A percentile compares a stretch with the other conserved stretches of the same genome.
Conservation (phyloP, 331 rosid species). For the Telfairia occidentalis region DNA sequence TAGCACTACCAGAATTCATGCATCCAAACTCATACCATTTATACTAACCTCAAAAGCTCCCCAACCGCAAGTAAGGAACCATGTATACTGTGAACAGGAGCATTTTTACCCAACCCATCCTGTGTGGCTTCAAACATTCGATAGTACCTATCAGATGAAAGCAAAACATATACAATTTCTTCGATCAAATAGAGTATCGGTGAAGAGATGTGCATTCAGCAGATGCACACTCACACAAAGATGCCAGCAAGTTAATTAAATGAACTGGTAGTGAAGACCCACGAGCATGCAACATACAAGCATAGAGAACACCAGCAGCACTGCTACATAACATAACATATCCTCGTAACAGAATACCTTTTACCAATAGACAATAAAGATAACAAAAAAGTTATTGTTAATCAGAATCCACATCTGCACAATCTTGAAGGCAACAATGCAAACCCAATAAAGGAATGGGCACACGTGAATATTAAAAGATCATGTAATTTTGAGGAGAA, state of each 20-base stretch:
- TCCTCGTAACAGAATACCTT: neutral
- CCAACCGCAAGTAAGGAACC: constrained; percentile 99
- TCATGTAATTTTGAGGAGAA: neutral
- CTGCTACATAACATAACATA: neutral
- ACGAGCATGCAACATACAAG: neutral
- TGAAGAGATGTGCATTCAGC: neutral
- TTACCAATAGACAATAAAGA: neutral
- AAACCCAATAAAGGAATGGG: neutral
- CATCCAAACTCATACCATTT: neutral
- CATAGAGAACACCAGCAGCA: neutral
- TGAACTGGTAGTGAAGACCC: neutral
- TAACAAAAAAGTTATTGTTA: neutral
- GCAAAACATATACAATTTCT: constrained; percentile 12
- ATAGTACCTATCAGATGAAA: constrained; percentile 61
- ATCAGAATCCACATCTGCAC: neutral
- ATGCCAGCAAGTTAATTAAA: neutral
- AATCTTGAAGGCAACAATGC: neutral
- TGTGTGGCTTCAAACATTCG: constrained; percentile 98
- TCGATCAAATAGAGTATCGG: constrained; percentile 3
- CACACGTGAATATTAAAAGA: neutral
- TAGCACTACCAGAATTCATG: neutral
- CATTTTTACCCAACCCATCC: constrained; percentile 87
- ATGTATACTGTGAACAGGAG: constrained; percentile 93
- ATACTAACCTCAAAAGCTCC: constrained; percentile 83
- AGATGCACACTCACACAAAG: neutral